Conservation (phyloP, 352 stramenopile genomes). For the Saprolegnia diclina region DNA sequence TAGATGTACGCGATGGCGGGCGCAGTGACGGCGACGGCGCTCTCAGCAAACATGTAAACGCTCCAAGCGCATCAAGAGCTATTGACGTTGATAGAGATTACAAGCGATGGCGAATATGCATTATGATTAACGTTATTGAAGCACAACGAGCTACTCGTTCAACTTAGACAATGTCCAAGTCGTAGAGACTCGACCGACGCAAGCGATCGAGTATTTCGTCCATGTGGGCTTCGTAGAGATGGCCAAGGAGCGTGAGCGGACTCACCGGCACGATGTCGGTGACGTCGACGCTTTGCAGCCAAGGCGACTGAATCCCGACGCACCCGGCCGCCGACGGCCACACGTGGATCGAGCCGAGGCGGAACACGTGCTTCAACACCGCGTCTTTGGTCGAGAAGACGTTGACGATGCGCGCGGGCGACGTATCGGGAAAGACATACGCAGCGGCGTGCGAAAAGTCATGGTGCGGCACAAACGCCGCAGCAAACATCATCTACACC, state of each 20-base stretch:
- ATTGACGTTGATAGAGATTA: no score
- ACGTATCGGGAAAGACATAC: conserved; percentile 33
- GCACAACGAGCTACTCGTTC: no score
- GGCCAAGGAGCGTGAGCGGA: conserved; percentile 66
- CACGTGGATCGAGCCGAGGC: conserved; percentile 50
- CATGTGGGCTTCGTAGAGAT: conserved; percentile 72
- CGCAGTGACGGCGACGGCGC: not conserved
- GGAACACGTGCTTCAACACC: conserved; percentile 74
- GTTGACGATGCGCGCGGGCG: conserved; percentile 57
- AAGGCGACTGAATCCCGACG: conserved; percentile 32
- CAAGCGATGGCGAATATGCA: no score
- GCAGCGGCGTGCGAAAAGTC: conserved; percentile 37
- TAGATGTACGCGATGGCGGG: not conserved
- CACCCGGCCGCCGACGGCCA: conserved; percentile 48
- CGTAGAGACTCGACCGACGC: no score
- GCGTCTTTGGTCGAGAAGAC: conserved; percentile 68
- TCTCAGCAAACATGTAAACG: no score
- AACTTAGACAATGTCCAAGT: no score
- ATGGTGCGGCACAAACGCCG: conserved; percentile 47
- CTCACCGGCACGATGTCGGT: conserved; percentile 53
- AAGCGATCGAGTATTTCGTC: conserved; percentile 48
- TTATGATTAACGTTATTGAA: no score
- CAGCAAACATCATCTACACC: conserved; percentile 52
- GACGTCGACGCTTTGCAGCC: conserved; percentile 54
- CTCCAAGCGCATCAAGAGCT: no score